Evolutionary conservation across 176 grass and related monocot genomes (phyloP), one percentile per base, ranked within the genome.

Genomic region (Zoysia japonica): DNA sequence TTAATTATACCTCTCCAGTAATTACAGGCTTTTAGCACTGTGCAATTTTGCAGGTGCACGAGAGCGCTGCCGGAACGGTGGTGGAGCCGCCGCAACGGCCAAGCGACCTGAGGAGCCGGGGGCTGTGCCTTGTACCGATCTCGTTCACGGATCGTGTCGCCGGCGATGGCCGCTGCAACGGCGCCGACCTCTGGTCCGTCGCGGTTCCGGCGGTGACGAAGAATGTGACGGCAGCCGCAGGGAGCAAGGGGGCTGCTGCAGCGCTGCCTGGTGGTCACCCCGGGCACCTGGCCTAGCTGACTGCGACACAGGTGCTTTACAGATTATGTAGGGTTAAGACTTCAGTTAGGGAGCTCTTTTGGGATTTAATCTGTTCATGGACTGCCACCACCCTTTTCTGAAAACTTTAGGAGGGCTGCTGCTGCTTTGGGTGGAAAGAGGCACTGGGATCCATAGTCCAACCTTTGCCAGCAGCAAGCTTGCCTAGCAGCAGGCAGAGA

Each of bases 121-220:
- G 96, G 53, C 88, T 99, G 65, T 95, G 96, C 84, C 75, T 99
- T 50, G 90, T 99, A 53, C 96, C 96, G 35, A 11, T 91, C 5
- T 72, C 96, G 1, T 95, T 83, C 84, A 95, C 90, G 39, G 96
- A 95, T 52, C 90, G 91, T 75, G 78, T 99, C 67, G 78, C 91
- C 46, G 87, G 87, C 48, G 3, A 36, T 8, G 63, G 35, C 11
- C 47, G 43, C 37, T 45, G 72, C 78, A 92, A 91, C 69, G 89
- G 94, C 54, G 91, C 82, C 13, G 96, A 99, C 75, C 47, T 95
- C 7, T 95, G 96, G 96, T 89, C 90, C 13, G 88, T 88, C 49
- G 77, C 84, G 20, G n/a, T 61, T 20, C 8, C 19, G 20, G 84
- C 84, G 41, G 76, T 60, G 7, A 14, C 45, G 68, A 17, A 46